Evolutionary conservation across 805 yeast species (phyloP).

Genomic region (Ogataea sp.): DNA sequence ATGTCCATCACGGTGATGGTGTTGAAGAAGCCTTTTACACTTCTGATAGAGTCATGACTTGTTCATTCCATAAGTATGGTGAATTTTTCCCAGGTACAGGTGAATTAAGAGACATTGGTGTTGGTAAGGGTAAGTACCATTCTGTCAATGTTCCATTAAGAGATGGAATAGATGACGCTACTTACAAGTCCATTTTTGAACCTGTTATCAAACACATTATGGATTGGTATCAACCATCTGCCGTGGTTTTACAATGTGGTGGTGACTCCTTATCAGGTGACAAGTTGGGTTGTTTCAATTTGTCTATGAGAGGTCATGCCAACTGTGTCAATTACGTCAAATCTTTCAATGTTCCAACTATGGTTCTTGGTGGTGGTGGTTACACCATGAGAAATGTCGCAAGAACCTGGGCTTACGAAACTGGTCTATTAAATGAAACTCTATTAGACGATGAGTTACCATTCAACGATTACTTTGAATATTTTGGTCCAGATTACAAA

Average conservation of each 20-base stretch:
- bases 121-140: slow-evolving; percentile 76
- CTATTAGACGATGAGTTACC: slow-evolving; percentile 73
- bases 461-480: slow-evolving; percentile 93
- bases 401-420: slow-evolving; percentile 90
- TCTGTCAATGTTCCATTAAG: slow-evolving; percentile 80
- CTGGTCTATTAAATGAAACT: slow-evolving; percentile 79
- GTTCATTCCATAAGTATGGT: slow-evolving; percentile 87
- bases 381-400: slow-evolving; percentile 97
- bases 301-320: slow-evolving; percentile 91
- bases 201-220: slow-evolving; percentile 73
- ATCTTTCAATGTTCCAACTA: slow-evolving; percentile 77
- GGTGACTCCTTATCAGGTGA: slow-evolving; percentile 97
- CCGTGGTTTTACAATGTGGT: slow-evolving; percentile 96
- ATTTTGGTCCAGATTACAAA: slow-evolving; percentile 95
- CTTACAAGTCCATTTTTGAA: slow-evolving; percentile 78
- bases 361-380: slow-evolving; percentile 98
- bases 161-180: slow-evolving; percentile 91
- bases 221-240: slow-evolving; percentile 91
- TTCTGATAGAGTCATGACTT: slow-evolving; percentile 86
- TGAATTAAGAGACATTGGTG: slow-evolving; percentile 75
- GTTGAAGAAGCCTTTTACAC: slow-evolving; percentile 92
- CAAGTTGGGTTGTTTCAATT: slow-evolving; percentile 89
- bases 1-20: slow-evolving; percentile 92
- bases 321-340: slow-evolving; percentile 88
- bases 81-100: slow-evolving; percentile 95